Percentiles rank a stretch among this genome's conserved stretches.
These are phyloP conservation scores for Tulasnella sp. DNA, from an alignment of 768 basidiomycete genomes.

Conservation along the genomic window DNA sequence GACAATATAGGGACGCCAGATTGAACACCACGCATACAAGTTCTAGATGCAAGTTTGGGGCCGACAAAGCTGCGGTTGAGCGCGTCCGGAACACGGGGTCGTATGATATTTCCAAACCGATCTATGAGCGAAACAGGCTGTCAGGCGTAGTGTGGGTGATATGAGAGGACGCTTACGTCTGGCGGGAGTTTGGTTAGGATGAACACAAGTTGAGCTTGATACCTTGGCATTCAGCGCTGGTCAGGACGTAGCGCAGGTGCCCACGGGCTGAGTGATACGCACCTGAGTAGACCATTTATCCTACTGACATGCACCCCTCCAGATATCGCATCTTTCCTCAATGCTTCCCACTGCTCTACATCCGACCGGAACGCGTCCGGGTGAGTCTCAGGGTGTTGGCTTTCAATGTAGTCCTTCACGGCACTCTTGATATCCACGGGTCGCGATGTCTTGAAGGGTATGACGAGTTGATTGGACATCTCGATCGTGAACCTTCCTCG, in stretches of 20 bases:
- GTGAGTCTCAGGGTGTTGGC: slow-evolving; percentile 56
- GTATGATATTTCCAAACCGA: slow-evolving; percentile 64
- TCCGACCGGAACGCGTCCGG: slow-evolving; percentile 81
- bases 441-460: slow-evolving; percentile 70
- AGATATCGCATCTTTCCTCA: slow-evolving; percentile 52
- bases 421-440: slow-evolving; percentile 46
- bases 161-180: slow-evolving; percentile 46
- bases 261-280: slow-evolving; percentile 29
- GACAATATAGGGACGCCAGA: slow-evolving; percentile 76
- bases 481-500: background rate
- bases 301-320: slow-evolving; percentile 49
- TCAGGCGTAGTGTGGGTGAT: slow-evolving; percentile 25
- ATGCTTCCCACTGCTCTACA: slow-evolving; percentile 56
- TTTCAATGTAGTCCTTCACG: slow-evolving; percentile 58
- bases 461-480: slow-evolving; percentile 70
- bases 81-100: slow-evolving; percentile 56
- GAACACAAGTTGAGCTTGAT: slow-evolving; percentile 83
- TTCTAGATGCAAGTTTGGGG: slow-evolving; percentile 76
- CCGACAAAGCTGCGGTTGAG: slow-evolving; percentile 47
- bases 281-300: slow-evolving; percentile 51
- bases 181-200: slow-evolving; percentile 76
- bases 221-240: slow-evolving; percentile 42
- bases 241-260: background rate
- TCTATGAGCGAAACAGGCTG: slow-evolving; percentile 41
- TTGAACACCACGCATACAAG: slow-evolving; percentile 75